These are phyloP conservation scores for Haematococcus lacustris DNA, from an alignment of 139 green algal genomes.

Conservation along the genomic window DNA sequence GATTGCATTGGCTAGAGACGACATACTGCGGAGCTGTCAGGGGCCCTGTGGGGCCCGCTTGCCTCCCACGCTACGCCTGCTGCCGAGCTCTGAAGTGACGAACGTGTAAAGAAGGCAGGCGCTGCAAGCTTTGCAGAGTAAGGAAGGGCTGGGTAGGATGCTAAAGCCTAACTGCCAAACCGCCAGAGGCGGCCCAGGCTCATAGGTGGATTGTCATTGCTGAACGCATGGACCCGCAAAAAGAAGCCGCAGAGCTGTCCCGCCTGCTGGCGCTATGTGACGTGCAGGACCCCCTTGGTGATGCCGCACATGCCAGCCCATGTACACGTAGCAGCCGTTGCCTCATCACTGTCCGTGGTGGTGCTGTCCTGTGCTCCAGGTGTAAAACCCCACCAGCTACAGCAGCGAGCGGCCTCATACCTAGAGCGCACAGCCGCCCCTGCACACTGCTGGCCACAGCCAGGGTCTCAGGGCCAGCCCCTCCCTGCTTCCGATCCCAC, in stretches of 20 bases:
- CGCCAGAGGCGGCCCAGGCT: neutral
- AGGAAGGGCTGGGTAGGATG: conserved; percentile 44
- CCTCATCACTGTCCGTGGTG: no score
- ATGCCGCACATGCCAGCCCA: conserved; percentile 98
- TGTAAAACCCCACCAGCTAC: no score
- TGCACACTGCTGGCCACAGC: no score
- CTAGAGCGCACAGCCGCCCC: neutral
- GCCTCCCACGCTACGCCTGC: neutral
- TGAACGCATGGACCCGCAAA: conserved; percentile 31
- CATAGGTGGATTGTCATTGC: neutral
- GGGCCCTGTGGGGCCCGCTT: neutral
- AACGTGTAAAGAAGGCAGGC: neutral
- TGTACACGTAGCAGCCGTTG: no score
- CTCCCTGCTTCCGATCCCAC: no score
- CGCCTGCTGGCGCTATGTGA: conserved; percentile 47
- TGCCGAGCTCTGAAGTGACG: neutral
- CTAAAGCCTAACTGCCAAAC: neutral
- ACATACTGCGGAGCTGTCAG: conserved; percentile 32
- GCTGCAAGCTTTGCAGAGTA: neutral
- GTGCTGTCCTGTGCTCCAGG: no score
- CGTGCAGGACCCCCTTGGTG: no score
- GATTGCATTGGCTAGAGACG: conserved; percentile 77
- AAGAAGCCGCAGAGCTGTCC: conserved; percentile 58
- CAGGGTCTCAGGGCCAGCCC: no score
- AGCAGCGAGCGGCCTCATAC: no score